Base-by-base conservation (phyloP, 768 basidiomycete genomes). In the Daedaleopsis nitida region DNA sequence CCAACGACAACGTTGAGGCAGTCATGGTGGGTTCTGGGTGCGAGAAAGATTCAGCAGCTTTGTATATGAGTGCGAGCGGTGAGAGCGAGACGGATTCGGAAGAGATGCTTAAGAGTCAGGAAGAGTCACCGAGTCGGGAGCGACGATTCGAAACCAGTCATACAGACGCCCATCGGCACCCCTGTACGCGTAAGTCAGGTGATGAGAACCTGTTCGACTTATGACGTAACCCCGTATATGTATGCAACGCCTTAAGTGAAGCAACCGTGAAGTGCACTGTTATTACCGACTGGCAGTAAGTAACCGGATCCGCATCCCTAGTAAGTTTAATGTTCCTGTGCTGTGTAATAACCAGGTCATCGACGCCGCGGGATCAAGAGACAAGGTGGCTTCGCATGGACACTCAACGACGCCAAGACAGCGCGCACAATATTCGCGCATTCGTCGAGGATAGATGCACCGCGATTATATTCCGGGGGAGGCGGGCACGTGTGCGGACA, bases 1-100 rank as follows among this genome's bases (percentile, higher is more conserved):
- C 72, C 14, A 37, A 13, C 17, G 62, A 59, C 16, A 69, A 58
- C 3, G 51, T 44, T 7, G 39, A 21, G 23, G 49, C 27, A 35
- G 62, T 42, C 52, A 59, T 61, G 57, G 35, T 49, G 42, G 57
- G 21, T 16, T 13, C 10, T 9, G 17, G 13, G 21, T 14, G 49
- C 21, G 6, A 5, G 49, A 50, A 24, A 27, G 49, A 9, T 42
- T 13, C 17, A 42, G 39, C 13, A 42, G 39, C 39, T 42, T 2
- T 42, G 39, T 42, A 17, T 12, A 17, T 42, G 11, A 12, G 11
- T 42, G 17, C 11, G 39, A 3, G 39, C 11, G 23, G 23, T 50
- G 48, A 34, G 42, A 14, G 37, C 55, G 12, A 48, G 10, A 34
- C 38, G 38, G 11, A 44, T n/a, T n/a, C n/a, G n/a, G n/a, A 23